These are phyloP conservation scores for Saccharomyces paradoxus DNA, from an alignment of 805 yeast species.

Conservation along the genomic window DNA sequence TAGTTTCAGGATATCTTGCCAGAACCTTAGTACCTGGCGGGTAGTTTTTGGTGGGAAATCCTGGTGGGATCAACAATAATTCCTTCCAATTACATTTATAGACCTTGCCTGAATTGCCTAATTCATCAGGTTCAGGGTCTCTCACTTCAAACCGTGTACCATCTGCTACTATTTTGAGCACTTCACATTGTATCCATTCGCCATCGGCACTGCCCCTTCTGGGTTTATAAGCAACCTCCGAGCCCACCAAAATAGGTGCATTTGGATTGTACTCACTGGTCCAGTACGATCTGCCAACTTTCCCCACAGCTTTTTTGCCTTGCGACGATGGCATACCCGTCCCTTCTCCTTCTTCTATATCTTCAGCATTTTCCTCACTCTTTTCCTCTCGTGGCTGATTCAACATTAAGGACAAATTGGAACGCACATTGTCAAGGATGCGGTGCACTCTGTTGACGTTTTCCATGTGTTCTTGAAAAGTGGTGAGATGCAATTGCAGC, in stretches of 20 bases:
- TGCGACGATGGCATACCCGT: slow-evolving; percentile 4
- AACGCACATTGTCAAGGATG: slow-evolving; percentile 34
- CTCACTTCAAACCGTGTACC: slow-evolving; percentile 78
- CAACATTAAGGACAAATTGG: slow-evolving; percentile 33
- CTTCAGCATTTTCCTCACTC: slow-evolving; percentile 1
- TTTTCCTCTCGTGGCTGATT: slow-evolving; percentile 32
- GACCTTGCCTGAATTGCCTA: slow-evolving; percentile 76
- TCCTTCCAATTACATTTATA: slow-evolving; percentile 81
- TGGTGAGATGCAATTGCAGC: slow-evolving; percentile 34
- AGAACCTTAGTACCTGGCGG: slow-evolving; percentile 75
- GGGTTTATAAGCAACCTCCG: slow-evolving; percentile 83
- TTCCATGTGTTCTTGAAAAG: slow-evolving; percentile 44
- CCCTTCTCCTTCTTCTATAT: slow-evolving; percentile 1
- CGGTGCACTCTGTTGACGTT: slow-evolving; percentile 47
- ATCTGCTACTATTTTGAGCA: slow-evolving; percentile 65
- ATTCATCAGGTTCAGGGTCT: slow-evolving; percentile 96
- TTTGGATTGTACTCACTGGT: slow-evolving; percentile 50
- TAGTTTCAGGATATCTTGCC: slow-evolving; percentile 95
- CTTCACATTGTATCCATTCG: slow-evolving; percentile 96
- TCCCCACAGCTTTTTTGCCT: slow-evolving; percentile 11
- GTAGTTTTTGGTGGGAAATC: slow-evolving; percentile 40
- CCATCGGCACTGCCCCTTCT: slow-evolving; percentile 54
- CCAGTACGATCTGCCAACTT: slow-evolving; percentile 41
- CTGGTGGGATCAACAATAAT: slow-evolving; percentile 60
- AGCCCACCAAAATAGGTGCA: slow-evolving; percentile 52